Evolutionary conservation across 305 asterid genomes (phyloP).

Genomic region (Fraxinus nigra): DNA sequence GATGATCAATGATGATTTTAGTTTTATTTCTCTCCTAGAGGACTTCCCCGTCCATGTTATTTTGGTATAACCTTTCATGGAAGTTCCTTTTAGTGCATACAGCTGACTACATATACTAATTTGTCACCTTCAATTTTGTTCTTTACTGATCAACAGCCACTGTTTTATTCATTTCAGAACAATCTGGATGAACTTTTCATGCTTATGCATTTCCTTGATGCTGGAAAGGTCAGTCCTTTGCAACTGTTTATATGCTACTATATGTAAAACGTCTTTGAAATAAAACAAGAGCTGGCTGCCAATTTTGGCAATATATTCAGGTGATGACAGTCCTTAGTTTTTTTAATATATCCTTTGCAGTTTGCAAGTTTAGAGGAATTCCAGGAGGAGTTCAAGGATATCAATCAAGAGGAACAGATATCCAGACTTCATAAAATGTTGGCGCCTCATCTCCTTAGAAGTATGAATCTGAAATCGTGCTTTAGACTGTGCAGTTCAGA

Average conservation of each 20-base stretch:
- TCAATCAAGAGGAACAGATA: constrained; percentile 94
- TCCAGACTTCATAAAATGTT: constrained; percentile 95
- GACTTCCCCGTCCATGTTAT: neutral
- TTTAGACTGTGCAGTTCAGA: constrained; percentile 19
- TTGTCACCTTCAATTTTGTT: constrained; percentile 8
- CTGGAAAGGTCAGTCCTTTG: constrained; percentile 80
- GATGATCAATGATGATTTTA: constrained; percentile 1
- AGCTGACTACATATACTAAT: constrained; percentile 9
- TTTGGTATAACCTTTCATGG: constrained; percentile 14
- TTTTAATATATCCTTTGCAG: constrained; percentile 40
- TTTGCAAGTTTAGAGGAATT: constrained; percentile 91
- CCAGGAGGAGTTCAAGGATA: constrained; percentile 97
- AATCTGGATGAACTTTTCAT: constrained; percentile 96
- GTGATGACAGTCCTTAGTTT: neutral
- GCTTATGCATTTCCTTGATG: constrained; percentile 99
- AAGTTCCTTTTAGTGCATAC: constrained; percentile 16
- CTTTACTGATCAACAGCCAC: constrained; percentile 19
- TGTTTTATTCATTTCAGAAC: constrained; percentile 62
- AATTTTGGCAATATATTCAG: neutral
- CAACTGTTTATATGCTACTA: constrained; percentile 11
- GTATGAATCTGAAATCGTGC: constrained; percentile 51
- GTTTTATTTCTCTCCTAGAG: constrained; percentile 6
- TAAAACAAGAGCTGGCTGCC: neutral
- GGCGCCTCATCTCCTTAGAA: constrained; percentile 95
- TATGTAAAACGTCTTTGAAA: constrained; percentile 10